A percentile compares a stretch with the other conserved stretches of the same genome.
Conservation (phyloP, 2,329 filamentous ascomycete genomes). For the Tolypocladium album region DNA sequence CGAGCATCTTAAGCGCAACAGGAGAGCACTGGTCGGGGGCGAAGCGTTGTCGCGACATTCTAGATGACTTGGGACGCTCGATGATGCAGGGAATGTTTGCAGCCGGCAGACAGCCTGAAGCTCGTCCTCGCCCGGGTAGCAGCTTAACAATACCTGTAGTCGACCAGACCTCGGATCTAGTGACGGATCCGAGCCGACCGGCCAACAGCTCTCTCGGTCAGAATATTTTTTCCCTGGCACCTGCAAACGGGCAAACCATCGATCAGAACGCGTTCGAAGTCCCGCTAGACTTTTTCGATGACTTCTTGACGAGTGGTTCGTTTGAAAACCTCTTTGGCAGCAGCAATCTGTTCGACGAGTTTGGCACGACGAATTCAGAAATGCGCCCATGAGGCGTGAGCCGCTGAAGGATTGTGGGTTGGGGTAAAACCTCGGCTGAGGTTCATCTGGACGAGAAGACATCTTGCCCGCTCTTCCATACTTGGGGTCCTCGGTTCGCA, state of each 20-base stretch:
- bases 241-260: not conserved
- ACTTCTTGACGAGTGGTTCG: constrained; percentile 11
- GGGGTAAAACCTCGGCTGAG: no score
- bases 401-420: no score
- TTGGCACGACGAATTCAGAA: not conserved
- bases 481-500: no score
- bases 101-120: not conserved
- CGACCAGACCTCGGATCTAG: not conserved
- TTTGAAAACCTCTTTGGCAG: constrained; percentile 18
- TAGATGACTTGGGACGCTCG: constrained; percentile 26
- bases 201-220: not conserved
- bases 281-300: constrained; percentile 9
- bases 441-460: no score
- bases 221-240: no score
- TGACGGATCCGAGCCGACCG: not conserved
- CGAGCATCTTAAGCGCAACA: constrained; percentile 37
- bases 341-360: constrained; percentile 21
- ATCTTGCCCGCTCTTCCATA: no score
- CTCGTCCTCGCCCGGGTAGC: not conserved
- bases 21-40: constrained; percentile 42
- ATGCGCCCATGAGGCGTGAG: not conserved
- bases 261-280: constrained; percentile 10
- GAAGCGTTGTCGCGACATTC: constrained; percentile 31
- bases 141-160: no score
- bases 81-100: constrained; percentile 11